Conservation (phyloP, 2,329 filamentous ascomycete genomes). For the Alternaria rosae region DNA sequence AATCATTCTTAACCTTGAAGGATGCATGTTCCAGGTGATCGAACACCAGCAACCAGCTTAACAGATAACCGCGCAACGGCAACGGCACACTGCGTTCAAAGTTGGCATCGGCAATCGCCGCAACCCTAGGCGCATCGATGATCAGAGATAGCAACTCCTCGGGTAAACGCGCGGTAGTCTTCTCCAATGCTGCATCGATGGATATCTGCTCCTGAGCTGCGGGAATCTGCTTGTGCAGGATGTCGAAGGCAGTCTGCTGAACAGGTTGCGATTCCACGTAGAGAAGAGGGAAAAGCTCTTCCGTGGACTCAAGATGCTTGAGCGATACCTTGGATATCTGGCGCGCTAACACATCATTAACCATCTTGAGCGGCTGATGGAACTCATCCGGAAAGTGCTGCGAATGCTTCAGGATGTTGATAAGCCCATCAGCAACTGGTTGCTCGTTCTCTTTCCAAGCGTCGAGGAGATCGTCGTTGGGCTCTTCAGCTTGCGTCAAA, state of each 20-base stretch:
- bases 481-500: slow-evolving; percentile 64
- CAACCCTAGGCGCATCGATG: slow-evolving; percentile 75
- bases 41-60: slow-evolving; percentile 90
- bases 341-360: slow-evolving; percentile 76
- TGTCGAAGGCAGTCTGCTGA: slow-evolving; percentile 79
- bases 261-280: slow-evolving; percentile 77
- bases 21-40: slow-evolving; percentile 82
- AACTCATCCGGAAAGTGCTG: slow-evolving; percentile 59
- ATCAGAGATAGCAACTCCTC: slow-evolving; percentile 86
- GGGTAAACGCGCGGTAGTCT: slow-evolving; percentile 75
- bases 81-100: slow-evolving; percentile 72
- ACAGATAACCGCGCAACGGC: slow-evolving; percentile 77
- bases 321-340: slow-evolving; percentile 71
- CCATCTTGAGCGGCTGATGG: slow-evolving; percentile 74
- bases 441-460: slow-evolving; percentile 69
- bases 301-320: slow-evolving; percentile 67
- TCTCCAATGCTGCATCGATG: slow-evolving; percentile 75
- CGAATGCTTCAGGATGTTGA: slow-evolving; percentile 68
- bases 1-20: slow-evolving; percentile 82
- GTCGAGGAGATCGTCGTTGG: slow-evolving; percentile 87
- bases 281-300: slow-evolving; percentile 76
- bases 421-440: slow-evolving; percentile 63
- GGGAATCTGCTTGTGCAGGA: slow-evolving; percentile 83
- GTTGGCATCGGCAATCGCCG: slow-evolving; percentile 70
- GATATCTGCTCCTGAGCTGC: slow-evolving; percentile 81